These are phyloP conservation scores for Monosporascus sp. DNA, from an alignment of 2,329 filamentous ascomycete species.

Conservation along the genomic window DNA sequence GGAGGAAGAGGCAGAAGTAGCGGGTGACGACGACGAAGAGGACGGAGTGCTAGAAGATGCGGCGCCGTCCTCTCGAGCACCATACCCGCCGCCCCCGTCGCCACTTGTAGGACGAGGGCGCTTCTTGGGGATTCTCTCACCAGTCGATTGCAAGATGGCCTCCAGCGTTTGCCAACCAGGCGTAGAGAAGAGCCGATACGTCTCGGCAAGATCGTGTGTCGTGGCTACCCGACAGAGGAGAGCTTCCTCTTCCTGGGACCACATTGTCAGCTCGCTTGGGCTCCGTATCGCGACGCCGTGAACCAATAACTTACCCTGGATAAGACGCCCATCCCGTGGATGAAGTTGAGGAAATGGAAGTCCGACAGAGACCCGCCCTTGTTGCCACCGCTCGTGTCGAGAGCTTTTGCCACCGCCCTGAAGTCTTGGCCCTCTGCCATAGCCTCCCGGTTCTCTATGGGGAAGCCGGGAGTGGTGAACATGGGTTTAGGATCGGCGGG, in stretches of 20 bases:
- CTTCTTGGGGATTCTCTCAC: conserved; percentile 85
- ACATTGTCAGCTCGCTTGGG: conserved; percentile 7
- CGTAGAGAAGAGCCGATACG: conserved; percentile 77
- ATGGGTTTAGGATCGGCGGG: conserved; percentile 72
- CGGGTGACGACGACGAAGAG: conserved; percentile 9
- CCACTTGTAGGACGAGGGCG: conserved; percentile 45
- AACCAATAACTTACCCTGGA: conserved; percentile 62
- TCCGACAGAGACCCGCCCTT: conserved; percentile 69
- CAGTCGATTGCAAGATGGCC: conserved; percentile 90
- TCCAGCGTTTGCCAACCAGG: conserved; percentile 91
- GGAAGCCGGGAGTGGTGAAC: conserved; percentile 71
- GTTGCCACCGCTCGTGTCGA: conserved; percentile 57
- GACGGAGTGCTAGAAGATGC: conserved; percentile 7
- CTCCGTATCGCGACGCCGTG: neutral
- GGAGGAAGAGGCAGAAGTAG: conserved; percentile 14
- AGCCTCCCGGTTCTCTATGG: conserved; percentile 84
- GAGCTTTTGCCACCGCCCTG: conserved; percentile 59
- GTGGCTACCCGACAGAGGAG: conserved; percentile 82
- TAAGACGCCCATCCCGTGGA: conserved; percentile 74
- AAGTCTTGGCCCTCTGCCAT: conserved; percentile 84
- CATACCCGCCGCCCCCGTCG: conserved; percentile 19
- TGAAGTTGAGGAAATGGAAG: conserved; percentile 88
- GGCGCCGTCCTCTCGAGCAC: conserved; percentile 17
- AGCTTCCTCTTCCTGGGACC: conserved; percentile 73
- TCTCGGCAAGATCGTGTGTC: conserved; percentile 73